Evolutionary conservation across 129 eudicot genomes (phyloP).

Genomic region (Lactuca sativa): DNA sequence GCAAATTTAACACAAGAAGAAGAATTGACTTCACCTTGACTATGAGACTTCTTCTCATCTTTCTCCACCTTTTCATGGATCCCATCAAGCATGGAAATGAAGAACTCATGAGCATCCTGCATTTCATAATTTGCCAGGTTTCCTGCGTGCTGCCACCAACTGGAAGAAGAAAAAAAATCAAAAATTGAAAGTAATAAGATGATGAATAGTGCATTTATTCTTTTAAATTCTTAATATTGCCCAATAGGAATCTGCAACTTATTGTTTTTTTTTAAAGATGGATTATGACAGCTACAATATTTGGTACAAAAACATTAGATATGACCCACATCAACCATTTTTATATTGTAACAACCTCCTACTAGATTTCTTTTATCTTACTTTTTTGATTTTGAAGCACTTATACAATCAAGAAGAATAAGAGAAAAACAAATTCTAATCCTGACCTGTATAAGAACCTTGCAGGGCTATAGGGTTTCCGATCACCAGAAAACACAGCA

Average conservation of each 20-base stretch:
- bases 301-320: constrained; percentile 20
- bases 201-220: background rate
- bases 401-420: background rate
- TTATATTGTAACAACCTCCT: constrained; percentile 26
- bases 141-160: constrained; percentile 97
- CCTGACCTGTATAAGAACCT: constrained; percentile 75
- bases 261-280: background rate
- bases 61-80: constrained; percentile 81
- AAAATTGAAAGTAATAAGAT: constrained; percentile 12
- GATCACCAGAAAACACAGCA: constrained; percentile 70
- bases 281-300: constrained; percentile 27
- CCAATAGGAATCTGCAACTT: constrained; percentile 6
- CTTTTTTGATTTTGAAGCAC: background rate
- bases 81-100: constrained; percentile 88
- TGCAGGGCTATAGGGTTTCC: constrained; percentile 78
- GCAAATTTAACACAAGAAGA: background rate
- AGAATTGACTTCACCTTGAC: constrained; percentile 52
- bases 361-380: background rate
- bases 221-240: constrained; percentile 13
- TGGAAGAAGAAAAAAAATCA: constrained; percentile 34
- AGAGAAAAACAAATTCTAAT: constrained; percentile 9
- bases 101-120: constrained; percentile 98
- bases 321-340: constrained; percentile 35
- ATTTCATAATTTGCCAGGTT: constrained; percentile 93
- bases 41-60: constrained; percentile 56